Evolutionary conservation across 2,329 filamentous ascomycete genomes (phyloP).

Genomic region (Fusarium tuaranense): DNA sequence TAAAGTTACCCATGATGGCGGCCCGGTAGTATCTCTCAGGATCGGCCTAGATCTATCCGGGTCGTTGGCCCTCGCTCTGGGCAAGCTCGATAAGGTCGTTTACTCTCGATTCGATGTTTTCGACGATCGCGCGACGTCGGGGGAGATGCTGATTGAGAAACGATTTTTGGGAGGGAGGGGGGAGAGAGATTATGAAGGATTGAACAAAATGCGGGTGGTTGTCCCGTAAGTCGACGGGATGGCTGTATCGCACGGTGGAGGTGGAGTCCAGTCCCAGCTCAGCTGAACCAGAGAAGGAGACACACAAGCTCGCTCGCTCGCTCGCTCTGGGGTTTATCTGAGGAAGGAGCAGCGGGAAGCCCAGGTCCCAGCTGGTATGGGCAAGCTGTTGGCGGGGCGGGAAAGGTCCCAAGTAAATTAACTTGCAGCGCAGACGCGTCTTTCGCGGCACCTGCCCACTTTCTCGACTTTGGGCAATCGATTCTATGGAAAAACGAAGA

Average conservation of each 20-base stretch:
- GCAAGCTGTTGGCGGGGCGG: conserved; percentile 25
- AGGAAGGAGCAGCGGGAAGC: background rate
- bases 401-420: conserved; percentile 39
- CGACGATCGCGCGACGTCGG: conserved; percentile 5
- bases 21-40: conserved; percentile 22
- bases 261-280: background rate
- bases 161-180: conserved; percentile 19
- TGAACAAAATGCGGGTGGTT: conserved; percentile 4
- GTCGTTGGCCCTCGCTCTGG: conserved; percentile 14
- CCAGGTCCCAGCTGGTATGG: conserved; percentile 1
- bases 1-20: conserved; percentile 52
- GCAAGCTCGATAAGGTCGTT: background rate
- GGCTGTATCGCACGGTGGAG: background rate
- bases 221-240: conserved; percentile 6
- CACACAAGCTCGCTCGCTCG: background rate
- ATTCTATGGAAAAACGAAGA: conserved; percentile 13
- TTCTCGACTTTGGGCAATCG: background rate
- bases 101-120: conserved; percentile 13
- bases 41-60: conserved; percentile 4
- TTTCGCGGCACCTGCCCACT: conserved; percentile 11
- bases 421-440: conserved; percentile 30
- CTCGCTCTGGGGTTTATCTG: background rate
- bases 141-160: background rate
- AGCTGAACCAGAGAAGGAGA: background rate
- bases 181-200: conserved; percentile 10